These are phyloP conservation scores for Didymella arachidicola DNA, from an alignment of 2,329 filamentous ascomycete genomes.

Conservation along the genomic window DNA sequence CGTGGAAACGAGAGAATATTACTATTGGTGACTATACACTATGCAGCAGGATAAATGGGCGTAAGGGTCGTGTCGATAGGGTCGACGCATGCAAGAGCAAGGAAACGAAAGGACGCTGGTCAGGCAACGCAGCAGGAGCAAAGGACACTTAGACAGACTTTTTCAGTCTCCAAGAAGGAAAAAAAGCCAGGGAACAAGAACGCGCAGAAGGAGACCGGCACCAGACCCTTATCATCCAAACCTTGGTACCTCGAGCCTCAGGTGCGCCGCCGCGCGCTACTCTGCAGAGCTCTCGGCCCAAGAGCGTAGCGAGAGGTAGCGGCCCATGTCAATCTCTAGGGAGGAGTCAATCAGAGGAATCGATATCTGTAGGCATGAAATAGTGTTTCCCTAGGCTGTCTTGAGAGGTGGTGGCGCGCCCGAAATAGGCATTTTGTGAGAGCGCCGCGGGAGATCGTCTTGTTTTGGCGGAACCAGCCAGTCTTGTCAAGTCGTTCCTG, in stretches of 20 bases:
- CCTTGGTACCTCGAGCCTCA: conserved; percentile 5
- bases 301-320: conserved; percentile 9
- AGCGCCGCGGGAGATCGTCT: conserved; percentile 9
- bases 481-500: conserved; percentile 8
- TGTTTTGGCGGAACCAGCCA: conserved; percentile 1
- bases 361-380: conserved; percentile 11
- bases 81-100: background rate
- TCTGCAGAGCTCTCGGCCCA: conserved; percentile 4
- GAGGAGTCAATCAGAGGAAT: conserved; percentile 5
- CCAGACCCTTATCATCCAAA: conserved; percentile 17
- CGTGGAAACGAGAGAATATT: background rate
- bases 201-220: background rate
- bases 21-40: background rate
- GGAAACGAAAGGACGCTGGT: conserved; percentile 19
- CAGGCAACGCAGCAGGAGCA: conserved; percentile 18
- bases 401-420: conserved; percentile 7
- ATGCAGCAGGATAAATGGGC: background rate
- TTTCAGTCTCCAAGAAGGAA: background rate
- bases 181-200: conserved; percentile 8
- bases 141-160: background rate
- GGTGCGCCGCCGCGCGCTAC: conserved; percentile 21
- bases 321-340: background rate
- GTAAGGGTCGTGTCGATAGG: background rate
- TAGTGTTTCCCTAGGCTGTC: conserved; percentile 13
- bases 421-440: conserved; percentile 16